phyloP scores from a whole-genome alignment of 805 yeast genomes.

The Cyberlindnera mrakii region DNA sequence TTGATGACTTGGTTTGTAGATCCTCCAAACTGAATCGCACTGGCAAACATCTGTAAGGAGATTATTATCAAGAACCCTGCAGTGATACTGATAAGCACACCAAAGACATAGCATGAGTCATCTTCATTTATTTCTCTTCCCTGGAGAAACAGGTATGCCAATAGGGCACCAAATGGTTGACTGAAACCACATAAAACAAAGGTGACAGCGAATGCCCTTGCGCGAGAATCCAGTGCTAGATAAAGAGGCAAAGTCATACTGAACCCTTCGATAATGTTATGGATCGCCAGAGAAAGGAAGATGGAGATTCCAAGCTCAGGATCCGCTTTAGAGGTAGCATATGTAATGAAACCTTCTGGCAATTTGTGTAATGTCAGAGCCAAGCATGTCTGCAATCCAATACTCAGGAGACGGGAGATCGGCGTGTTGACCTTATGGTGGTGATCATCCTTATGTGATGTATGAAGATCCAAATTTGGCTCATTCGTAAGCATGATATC shows the following conservation, averaged over 20 bases:
- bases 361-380: constrained; percentile 86
- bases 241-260: constrained; percentile 88
- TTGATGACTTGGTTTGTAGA: constrained; percentile 49
- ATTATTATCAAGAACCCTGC: constrained; percentile 82
- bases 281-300: constrained; percentile 79
- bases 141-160: constrained; percentile 52
- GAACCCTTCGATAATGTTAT: constrained; percentile 91
- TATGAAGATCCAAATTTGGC: constrained; percentile 24
- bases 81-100: constrained; percentile 62
- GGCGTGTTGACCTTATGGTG: constrained; percentile 81
- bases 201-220: constrained; percentile 58
- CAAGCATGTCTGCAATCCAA: constrained; percentile 84
- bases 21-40: constrained; percentile 78
- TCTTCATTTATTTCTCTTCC: constrained; percentile 29
- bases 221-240: constrained; percentile 59
- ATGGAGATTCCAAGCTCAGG: constrained; percentile 71
- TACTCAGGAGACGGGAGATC: constrained; percentile 68
- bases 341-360: constrained; percentile 93
- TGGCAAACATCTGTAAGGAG: constrained; percentile 79
- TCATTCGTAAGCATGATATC: constrained; percentile 17
- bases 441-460: constrained; percentile 40
- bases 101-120: constrained; percentile 40
- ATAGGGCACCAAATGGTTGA: constrained; percentile 83
- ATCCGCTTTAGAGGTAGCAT: constrained; percentile 65
- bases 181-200: constrained; percentile 74